Evolutionary conservation across 1,284 basidiomycete genomes (phyloP).

Genomic region (Xerocomus minutiporus): DNA sequence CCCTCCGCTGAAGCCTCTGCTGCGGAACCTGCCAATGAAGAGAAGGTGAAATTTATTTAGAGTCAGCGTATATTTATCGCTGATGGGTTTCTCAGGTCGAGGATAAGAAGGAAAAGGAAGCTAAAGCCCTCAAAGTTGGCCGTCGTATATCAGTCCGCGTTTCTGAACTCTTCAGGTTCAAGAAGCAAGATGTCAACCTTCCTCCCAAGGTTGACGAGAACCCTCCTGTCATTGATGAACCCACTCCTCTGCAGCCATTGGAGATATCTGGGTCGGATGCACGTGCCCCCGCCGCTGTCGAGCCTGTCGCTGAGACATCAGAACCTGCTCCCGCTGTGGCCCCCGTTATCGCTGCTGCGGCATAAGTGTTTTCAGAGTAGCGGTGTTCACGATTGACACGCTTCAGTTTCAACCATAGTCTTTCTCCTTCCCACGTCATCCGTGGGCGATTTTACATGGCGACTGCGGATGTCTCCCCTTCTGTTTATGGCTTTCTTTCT

Average conservation of each 20-base stretch:
- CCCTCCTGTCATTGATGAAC: slow-evolving; percentile 75
- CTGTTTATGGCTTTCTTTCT: slow-evolving; percentile 34
- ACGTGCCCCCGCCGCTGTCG: slow-evolving; percentile 35
- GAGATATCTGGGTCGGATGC: slow-evolving; percentile 58
- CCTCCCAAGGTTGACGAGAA: slow-evolving; percentile 83
- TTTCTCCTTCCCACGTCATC: slow-evolving; percentile 35
- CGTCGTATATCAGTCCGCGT: slow-evolving; percentile 77
- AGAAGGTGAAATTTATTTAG: slow-evolving; percentile 44
- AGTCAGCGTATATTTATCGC: not conserved
- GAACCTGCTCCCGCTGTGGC: slow-evolving; percentile 38
- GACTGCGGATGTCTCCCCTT: slow-evolving; percentile 34
- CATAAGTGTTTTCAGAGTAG: slow-evolving; percentile 40
- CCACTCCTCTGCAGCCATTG: slow-evolving; percentile 65
- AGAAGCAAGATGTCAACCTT: slow-evolving; percentile 60
- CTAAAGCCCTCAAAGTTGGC: slow-evolving; percentile 53
- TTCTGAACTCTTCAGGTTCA: slow-evolving; percentile 74
- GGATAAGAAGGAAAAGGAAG: slow-evolving; percentile 49
- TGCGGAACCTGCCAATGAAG: slow-evolving; percentile 54
- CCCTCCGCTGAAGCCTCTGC: slow-evolving; percentile 29
- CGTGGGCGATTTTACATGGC: slow-evolving; percentile 33
- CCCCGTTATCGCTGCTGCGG: slow-evolving; percentile 56
- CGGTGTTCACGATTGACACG: slow-evolving; percentile 47
- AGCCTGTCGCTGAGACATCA: slow-evolving; percentile 38
- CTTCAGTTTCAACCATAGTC: slow-evolving; percentile 37
- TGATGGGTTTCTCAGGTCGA: slow-evolving; percentile 29